Evolutionary conservation across 768 basidiomycete species (phyloP), one percentile per base, ranked within the genome.

Genomic region (Suillus clintonianus): DNA sequence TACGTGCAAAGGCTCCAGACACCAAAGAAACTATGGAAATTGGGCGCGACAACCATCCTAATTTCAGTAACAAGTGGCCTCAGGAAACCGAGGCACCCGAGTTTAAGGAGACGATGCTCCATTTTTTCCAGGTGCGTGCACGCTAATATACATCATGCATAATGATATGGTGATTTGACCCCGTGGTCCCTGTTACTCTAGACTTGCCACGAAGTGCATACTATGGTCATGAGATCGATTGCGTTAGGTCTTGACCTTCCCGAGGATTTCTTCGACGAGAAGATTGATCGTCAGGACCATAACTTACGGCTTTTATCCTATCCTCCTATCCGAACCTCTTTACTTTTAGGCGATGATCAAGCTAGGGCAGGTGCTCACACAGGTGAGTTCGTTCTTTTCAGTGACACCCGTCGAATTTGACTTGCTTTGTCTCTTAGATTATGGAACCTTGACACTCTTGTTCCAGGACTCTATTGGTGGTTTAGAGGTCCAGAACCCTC

Each of bases 21-120:
- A 86, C 77, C 77, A 93, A 94, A 75, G 93, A 95, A 74, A 81
- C 86, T 9, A 93, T 95, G 88, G 94, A 96, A 74, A 94, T 96
- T 51, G 93, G 94, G 36, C 83, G 90, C 30, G 92, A 96, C 63
- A 90, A 89, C 86, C 92, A 91, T 67, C 79, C 83, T 17, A 81
- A 77, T 43, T 92, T 89, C 88, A 86, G 84, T 72, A 96, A 96
- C 72, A 82, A 83, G 67, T 95, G 94, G 94, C 93, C 91, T 4
- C 76, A 78, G 48, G 87, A 91, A 69, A 70, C 64, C 2, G 82
- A 86, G 59, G 85, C 78, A 1, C 90, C 92, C 1, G 81, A 73
- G 10, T 95, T 94, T 79, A 90, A 89, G 71, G 72, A 78, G 27
- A 87, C 85, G 3, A 92, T 91, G 88, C 76, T 92, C 65, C 79